Evolutionary conservation across 768 basidiomycete species (phyloP), one percentile per base, ranked within the genome.

Genomic region (Leccinum rimulosum): DNA sequence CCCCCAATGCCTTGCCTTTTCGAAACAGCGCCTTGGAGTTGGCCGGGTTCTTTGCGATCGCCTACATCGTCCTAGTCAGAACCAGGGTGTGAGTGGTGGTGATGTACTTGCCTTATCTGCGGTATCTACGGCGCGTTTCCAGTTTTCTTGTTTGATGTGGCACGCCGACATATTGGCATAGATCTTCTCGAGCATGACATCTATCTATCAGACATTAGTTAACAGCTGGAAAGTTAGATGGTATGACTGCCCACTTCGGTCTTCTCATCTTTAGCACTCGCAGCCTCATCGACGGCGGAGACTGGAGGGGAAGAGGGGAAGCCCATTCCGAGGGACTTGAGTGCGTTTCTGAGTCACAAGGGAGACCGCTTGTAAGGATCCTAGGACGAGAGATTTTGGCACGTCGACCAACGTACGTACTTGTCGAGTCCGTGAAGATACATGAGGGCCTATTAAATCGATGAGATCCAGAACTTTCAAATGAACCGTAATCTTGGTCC

Each of bases 91-190:
- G 17, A 12, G 17, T 43, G 6, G 8, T 35, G 17, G 10, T 27
- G 10, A 15, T 10, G 10, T 31, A 25, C 69, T 15, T 48, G 82
- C 91, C 80, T 93, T 89, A 65, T 93, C 85, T 25, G 92, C 89
- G n/a, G 89, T 86, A 64, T 93, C 89, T 54, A 83, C 70, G 0
- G 86, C 88, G 14, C 92, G 84, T 66, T 84, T 83, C 88, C 88
- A 94, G 68, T 91, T 94, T 50, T 79, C 77, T 52, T 84, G 84
- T 73, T 91, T 92, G 67, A 93, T 75, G 69, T 93, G 89, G 64
- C 90, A 91, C 6, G 89, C 90, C 3, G 87, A 84, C 88, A 91
- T 89, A 57, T 94, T 94, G 4, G 89, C 83, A 62, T 93, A 90
- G 50, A 93, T 84, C 76, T 89, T 93, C 73, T 90, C 90, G 19